A percentile compares a stretch with the other conserved stretches of the same genome.
Conservation (phyloP, 768 basidiomycete species). For the Calocybe indica region DNA sequence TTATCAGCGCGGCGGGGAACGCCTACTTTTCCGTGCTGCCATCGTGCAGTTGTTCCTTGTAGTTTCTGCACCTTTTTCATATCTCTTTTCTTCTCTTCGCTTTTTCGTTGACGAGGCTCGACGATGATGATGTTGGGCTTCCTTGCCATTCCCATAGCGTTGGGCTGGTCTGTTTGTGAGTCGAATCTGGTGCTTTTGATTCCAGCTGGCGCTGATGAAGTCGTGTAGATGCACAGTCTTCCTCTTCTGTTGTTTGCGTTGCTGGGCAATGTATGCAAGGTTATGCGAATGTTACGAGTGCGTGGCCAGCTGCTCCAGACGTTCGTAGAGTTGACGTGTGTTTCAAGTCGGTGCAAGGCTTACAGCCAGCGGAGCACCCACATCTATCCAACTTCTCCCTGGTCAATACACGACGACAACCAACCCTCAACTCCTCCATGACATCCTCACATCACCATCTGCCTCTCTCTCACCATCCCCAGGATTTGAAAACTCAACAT, state of each 20-base stretch:
- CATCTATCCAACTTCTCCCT: slow-evolving; percentile 60
- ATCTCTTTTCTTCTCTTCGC: too few species aligned
- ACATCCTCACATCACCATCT: slow-evolving; percentile 59
- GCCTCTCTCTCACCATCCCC: slow-evolving; percentile 50
- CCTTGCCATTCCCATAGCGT: too few species aligned
- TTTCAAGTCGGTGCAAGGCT: slow-evolving; percentile 63
- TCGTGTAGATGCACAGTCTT: slow-evolving; percentile 37
- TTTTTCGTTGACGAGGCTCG: too few species aligned
- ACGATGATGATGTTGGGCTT: too few species aligned
- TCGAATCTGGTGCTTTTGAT: too few species aligned
- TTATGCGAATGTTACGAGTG: slow-evolving; percentile 65
- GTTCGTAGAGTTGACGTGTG: slow-evolving; percentile 9
- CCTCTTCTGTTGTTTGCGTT: slow-evolving; percentile 67
- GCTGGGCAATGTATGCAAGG: slow-evolving; percentile 87
- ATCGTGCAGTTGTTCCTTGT: too few species aligned
- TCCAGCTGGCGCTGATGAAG: too few species aligned
- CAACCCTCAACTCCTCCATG: slow-evolving; percentile 66
- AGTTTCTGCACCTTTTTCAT: too few species aligned
- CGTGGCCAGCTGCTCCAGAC: slow-evolving; percentile 9
- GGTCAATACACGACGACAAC: slow-evolving; percentile 71
- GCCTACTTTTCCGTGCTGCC: too few species aligned
- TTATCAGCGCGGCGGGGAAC: too few species aligned
- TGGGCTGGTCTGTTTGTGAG: too few species aligned
- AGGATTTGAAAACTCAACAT: slow-evolving; percentile 58
- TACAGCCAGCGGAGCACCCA: slow-evolving; percentile 46